A percentile compares a stretch with the other conserved stretches of the same genome.
These are phyloP conservation scores for Fusarium hainanense DNA, from an alignment of 2,329 filamentous ascomycete species.

Conservation along the genomic window DNA sequence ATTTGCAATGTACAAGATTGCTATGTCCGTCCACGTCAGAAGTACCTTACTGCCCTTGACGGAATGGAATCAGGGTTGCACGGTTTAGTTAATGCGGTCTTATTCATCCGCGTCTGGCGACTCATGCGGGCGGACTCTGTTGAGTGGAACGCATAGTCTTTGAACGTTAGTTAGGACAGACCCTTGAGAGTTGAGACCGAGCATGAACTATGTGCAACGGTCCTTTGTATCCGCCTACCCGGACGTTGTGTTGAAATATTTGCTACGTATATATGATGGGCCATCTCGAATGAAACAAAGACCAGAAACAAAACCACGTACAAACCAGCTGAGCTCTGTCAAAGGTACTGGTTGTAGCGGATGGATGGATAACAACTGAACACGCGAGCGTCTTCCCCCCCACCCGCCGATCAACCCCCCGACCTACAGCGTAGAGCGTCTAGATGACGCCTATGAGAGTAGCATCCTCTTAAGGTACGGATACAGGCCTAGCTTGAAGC, in stretches of 20 bases:
- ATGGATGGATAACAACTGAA: slow-evolving; percentile 34
- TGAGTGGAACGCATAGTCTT: slow-evolving; percentile 29
- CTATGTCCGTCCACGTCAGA: slow-evolving; percentile 33
- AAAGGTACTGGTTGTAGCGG: slow-evolving; percentile 19
- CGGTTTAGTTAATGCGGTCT: slow-evolving; percentile 27
- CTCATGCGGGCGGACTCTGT: slow-evolving; percentile 29
- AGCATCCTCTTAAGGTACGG: slow-evolving; percentile 35
- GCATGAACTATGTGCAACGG: not conserved
- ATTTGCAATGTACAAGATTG: not conserved
- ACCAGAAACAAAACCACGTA: not conserved
- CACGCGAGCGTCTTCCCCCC: slow-evolving; percentile 35
- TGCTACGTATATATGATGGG: slow-evolving; percentile 1
- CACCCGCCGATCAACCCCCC: slow-evolving; percentile 39
- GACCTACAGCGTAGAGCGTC: slow-evolving; percentile 27
- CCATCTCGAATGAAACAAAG: not conserved
- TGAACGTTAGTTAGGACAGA: slow-evolving; percentile 18
- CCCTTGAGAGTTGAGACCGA: not conserved
- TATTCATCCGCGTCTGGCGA: slow-evolving; percentile 15
- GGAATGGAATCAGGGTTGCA: slow-evolving; percentile 12
- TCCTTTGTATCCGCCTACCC: slow-evolving; percentile 15
- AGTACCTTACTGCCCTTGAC: not conserved
- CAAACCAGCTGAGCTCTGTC: slow-evolving; percentile 31
- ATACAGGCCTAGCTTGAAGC: slow-evolving; percentile 30
- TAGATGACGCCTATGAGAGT: slow-evolving; percentile 39
- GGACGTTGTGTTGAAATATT: not conserved